phyloP scores from a whole-genome alignment of 2,329 filamentous ascomycete species.

The Fusarium circinatum region DNA sequence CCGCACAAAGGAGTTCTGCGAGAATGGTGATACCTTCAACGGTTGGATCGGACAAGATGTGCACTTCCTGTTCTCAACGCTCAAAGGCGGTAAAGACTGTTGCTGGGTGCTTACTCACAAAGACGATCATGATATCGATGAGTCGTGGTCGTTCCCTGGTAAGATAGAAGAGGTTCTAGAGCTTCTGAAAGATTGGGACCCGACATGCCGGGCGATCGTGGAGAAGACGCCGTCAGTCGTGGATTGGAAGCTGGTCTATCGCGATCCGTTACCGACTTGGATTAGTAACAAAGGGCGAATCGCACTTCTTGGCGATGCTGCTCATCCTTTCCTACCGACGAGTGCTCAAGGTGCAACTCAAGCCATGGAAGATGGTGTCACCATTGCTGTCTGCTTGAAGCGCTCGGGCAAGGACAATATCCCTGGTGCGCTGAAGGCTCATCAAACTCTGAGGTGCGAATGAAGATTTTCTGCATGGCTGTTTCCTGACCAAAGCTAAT shows the following conservation, averaged over 20 bases:
- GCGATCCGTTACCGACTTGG: slow-evolving; percentile 31
- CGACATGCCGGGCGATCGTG: slow-evolving; percentile 29
- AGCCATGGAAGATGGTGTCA: slow-evolving; percentile 34
- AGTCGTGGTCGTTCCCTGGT: slow-evolving; percentile 34
- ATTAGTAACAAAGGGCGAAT: slow-evolving; percentile 9
- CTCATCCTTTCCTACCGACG: slow-evolving; percentile 32
- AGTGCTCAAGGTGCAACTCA: slow-evolving; percentile 35
- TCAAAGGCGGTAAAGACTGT: slow-evolving; percentile 55
- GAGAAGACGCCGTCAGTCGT: slow-evolving; percentile 27
- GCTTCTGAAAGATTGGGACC: slow-evolving; percentile 23
- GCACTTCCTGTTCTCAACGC: slow-evolving; percentile 66
- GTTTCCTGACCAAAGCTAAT: accelerated
- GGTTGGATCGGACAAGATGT: slow-evolving; percentile 56
- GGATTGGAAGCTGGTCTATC: slow-evolving; percentile 33
- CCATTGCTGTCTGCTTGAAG: slow-evolving; percentile 21
- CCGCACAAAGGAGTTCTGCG: slow-evolving; percentile 63
- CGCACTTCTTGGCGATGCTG: slow-evolving; percentile 29
- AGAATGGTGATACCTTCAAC: slow-evolving; percentile 67
- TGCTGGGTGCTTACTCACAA: slow-evolving; percentile 68
- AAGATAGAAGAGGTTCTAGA: slow-evolving; percentile 30
- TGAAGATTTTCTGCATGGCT: accelerated
- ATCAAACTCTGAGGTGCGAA: slow-evolving; percentile 27
- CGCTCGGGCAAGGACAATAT: slow-evolving; percentile 15
- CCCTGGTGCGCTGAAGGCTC: slow-evolving; percentile 18
- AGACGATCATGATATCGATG: slow-evolving; percentile 31